These are phyloP conservation scores for Talaromyces stipitatus DNA, from an alignment of 495 filamentous ascomycete genomes.

Conservation along the genomic window DNA sequence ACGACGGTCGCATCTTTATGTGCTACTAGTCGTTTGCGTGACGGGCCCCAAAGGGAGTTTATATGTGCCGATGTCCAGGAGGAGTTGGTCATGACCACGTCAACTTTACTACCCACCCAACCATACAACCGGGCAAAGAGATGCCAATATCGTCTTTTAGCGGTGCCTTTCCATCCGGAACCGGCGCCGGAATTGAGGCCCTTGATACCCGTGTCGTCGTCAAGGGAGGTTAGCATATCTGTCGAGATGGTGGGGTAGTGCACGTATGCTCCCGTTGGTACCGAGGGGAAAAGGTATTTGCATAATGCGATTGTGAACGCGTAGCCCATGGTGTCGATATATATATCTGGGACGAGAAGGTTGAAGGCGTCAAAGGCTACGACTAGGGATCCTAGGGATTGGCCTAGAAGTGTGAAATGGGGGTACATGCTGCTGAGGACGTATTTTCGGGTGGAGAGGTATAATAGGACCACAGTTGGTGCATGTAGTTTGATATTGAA, in stretches of 20 bases:
- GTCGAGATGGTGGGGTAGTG: conserved; percentile 98
- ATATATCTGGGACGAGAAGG: conserved; percentile 84
- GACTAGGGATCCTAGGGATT: conserved; percentile 78
- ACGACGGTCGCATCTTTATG: conserved; percentile 52
- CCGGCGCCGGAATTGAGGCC: conserved; percentile 81
- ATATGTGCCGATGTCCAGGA: conserved; percentile 90
- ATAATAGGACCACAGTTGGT: conserved; percentile 77
- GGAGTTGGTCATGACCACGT: conserved; percentile 95
- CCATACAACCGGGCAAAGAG: conserved; percentile 76
- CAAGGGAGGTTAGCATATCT: conserved; percentile 86
- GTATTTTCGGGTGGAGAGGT: conserved; percentile 79
- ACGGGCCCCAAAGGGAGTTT: conserved; percentile 64
- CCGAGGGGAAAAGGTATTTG: conserved; percentile 70
- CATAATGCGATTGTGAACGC: conserved; percentile 78
- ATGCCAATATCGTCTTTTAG: conserved; percentile 79
- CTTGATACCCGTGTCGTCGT: conserved; percentile 55
- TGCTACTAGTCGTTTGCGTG: conserved; percentile 26
- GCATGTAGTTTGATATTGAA: conserved; percentile 90
- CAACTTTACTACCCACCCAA: conserved; percentile 69
- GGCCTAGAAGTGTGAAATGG: conserved; percentile 88
- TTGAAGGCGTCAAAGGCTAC: conserved; percentile 91
- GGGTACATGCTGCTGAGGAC: conserved; percentile 80
- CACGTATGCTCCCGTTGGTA: conserved; percentile 89
- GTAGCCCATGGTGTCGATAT: conserved; percentile 97
- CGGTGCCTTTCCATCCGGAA: conserved; percentile 52